phyloP scores from a whole-genome alignment of 495 filamentous ascomycete species.

The Friedmanniomyces endolithicus region DNA sequence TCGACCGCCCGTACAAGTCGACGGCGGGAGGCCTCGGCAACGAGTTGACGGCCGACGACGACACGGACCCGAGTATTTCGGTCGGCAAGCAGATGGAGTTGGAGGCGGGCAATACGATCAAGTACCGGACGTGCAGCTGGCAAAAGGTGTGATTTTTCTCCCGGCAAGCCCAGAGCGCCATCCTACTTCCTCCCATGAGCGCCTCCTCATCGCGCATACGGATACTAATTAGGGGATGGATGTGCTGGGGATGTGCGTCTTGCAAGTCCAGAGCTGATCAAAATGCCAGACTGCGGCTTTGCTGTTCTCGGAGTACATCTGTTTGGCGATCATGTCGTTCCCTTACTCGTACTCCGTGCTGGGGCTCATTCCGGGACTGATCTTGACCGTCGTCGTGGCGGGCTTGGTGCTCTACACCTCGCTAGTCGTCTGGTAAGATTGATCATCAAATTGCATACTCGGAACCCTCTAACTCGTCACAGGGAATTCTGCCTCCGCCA shows the following conservation, averaged over 20 bases:
- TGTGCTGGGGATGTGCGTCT: background rate
- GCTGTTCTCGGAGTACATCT: constrained; percentile 86
- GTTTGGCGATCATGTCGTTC: constrained; percentile 88
- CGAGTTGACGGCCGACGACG: constrained; percentile 24
- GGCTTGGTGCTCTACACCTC: constrained; percentile 71
- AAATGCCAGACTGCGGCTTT: constrained; percentile 60
- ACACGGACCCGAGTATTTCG: constrained; percentile 33
- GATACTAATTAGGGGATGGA: no score
- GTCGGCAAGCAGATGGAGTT: constrained; percentile 64
- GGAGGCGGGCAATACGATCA: constrained; percentile 66
- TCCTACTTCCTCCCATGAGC: background rate
- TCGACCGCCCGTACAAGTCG: constrained; percentile 16
- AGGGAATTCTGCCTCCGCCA: constrained; percentile 78
- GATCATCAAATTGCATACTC: background rate
- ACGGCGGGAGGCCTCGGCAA: background rate
- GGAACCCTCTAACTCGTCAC: no score
- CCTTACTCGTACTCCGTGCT: constrained; percentile 80
- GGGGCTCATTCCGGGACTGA: constrained; percentile 75
- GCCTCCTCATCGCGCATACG: no score
- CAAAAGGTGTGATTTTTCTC: constrained; percentile 50
- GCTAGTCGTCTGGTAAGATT: constrained; percentile 56
- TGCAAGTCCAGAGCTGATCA: constrained; percentile 4
- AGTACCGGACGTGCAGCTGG: constrained; percentile 85
- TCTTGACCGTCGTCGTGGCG: constrained; percentile 66
- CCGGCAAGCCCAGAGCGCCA: background rate